Evolutionary conservation across 2,329 filamentous ascomycete species (phyloP), one percentile per base, ranked within the genome.

Genomic region (Zarea fungicola): DNA sequence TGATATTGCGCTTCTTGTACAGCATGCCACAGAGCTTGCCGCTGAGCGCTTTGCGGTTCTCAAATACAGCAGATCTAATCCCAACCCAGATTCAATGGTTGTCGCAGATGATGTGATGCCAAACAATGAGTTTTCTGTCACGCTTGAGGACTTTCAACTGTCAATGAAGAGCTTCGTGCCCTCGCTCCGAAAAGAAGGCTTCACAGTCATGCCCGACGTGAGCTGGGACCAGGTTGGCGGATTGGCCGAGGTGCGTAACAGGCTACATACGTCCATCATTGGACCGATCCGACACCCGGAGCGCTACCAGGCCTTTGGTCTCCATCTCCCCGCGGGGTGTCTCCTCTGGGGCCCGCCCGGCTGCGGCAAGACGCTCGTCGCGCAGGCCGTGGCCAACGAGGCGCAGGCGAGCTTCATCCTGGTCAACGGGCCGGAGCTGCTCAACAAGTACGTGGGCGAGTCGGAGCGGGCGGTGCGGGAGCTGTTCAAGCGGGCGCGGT

Each of bases 371-470:
- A 99, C 93, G 0, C 78, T 99, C 2, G 82, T 99, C 2, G 93
- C 93, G 16, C 96, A 97, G 69, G 93, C 93, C 4, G 90, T 96
- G 5, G 93, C 93, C 48, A 95, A 95, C 65, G 90, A 96, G 64
- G 91, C 87, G 7, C 89, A 92, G 65, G 93, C 93, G 41, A 97
- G 96, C 67, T 99, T 99, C 73, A 99, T 99, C 67, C 90, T 89
- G 45, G 89, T 99, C 68, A 96, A 96, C 67, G 93, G 93, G 0
- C 93, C 93, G 0, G 93, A 99, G 65, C 75, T 99, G 9, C 78
- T 99, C 39, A 97, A 97, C 74, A 99, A 97, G 68, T 99, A 92
- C 64, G 91, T 99, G 9, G 93, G 93, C 56, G 93, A 99, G 68
- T 95, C 89, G 6, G 93, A 99, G 69, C 85, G 92, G 10, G 89